Evolutionary conservation across 768 basidiomycete genomes (phyloP).

Genomic region (Chlorophyllum brunneum): DNA sequence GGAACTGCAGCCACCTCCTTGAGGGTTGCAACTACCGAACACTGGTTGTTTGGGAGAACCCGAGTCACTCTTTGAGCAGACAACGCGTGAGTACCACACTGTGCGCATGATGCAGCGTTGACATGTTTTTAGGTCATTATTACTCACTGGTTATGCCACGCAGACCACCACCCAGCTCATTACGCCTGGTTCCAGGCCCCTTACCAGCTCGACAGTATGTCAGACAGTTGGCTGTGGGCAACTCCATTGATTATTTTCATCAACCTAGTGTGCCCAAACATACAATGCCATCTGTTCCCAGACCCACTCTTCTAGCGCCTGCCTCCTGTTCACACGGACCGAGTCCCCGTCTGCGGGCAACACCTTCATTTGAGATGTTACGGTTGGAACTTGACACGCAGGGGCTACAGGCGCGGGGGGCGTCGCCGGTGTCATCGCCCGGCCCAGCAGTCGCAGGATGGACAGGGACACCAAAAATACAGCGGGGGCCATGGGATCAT

Average conservation of each 20-base stretch:
- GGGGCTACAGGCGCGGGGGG: conserved; percentile 9
- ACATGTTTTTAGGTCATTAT: not conserved
- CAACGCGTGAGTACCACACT: not conserved
- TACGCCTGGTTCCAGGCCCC: conserved; percentile 59
- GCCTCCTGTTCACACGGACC: conserved; percentile 1
- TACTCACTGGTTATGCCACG: conserved; percentile 54
- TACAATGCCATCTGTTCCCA: conserved; percentile 62
- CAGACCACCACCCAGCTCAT: conserved; percentile 62
- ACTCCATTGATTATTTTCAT: conserved; percentile 4
- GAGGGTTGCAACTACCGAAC: not conserved
- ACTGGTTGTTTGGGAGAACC: conserved; percentile 8
- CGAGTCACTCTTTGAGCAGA: not conserved
- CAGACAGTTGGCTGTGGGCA: conserved; percentile 4
- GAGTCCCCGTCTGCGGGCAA: conserved; percentile 5
- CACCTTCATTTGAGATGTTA: not conserved
- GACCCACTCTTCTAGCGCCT: conserved; percentile 36
- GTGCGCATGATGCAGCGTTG: not conserved
- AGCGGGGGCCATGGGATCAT: conserved; percentile 60
- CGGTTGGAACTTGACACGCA: not conserved
- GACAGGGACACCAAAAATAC: conserved; percentile 12
- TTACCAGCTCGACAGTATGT: conserved; percentile 51
- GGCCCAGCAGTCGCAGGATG: conserved; percentile 17
- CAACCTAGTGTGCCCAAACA: conserved; percentile 51
- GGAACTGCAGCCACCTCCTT: not conserved
- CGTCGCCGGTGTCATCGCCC: conserved; percentile 14